Evolutionary conservation across 352 stramenopile species (phyloP), one percentile per base, ranked within the genome.

Genomic region (Phytophthora pisi): DNA sequence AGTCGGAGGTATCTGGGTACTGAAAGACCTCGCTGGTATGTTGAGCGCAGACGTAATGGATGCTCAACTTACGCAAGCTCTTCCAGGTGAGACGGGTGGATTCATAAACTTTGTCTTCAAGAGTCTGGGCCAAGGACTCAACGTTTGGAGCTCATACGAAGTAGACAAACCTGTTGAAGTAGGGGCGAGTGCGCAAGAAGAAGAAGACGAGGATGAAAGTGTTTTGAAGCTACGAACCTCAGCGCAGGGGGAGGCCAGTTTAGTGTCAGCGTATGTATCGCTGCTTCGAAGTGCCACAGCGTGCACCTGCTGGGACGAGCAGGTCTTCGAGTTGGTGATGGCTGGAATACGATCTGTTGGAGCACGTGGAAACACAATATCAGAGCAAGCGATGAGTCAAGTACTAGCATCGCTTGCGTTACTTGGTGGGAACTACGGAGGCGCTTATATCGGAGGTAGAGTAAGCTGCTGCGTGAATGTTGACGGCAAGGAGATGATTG

Each of bases 391-490:
- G 3, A 40, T 84, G 43, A 73, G 62, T 9, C 26, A 43, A 30
- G 63, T 70, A 16, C 55, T 85, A 28, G 84, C 83, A 16, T 78
- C 75, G 2, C 72, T 91, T 45, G 66, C 72, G 4, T 38, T 95
- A 13, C 69, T 91, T 20, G 86, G 86, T 52, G 86, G 86, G 28
- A 79, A 24, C 10, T 90, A 88, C 30, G 55, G 72, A 26, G 82
- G 81, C 16, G 68, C 79, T 11, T 75, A 69, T 50, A 64, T 92
- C 15, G 82, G 83, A 51, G 80, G 76, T 9, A 75, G 84, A n/a
- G 81, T 93, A 2, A 86, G 77, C 9, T 92, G 83, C 55, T 88
- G 81, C 51, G 84, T 91, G 26, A 93, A 82, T 16, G 84, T 92
- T 24, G 84, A 94, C 34, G 81, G 73, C 2, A 94, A 90, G 60